Percentiles rank a stretch among this genome's conserved stretches.
Evolutionary conservation across 2,329 filamentous ascomycete genomes (phyloP).

Genomic region (Sphaerulina populicola): DNA sequence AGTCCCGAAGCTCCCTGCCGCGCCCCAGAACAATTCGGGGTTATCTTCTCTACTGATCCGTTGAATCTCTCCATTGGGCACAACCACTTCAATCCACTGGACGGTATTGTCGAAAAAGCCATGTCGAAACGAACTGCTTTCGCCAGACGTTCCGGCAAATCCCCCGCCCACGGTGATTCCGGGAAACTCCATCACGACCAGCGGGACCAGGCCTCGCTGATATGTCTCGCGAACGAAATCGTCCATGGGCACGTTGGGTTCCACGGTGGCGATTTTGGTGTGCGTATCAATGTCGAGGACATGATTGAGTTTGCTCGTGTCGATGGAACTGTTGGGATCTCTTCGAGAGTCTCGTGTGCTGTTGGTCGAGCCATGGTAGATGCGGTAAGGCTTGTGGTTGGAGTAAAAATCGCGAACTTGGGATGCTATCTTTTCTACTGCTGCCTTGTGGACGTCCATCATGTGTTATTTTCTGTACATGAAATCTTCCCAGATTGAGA

Average conservation of each 20-base stretch:
- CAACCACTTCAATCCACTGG: constrained; percentile 55
- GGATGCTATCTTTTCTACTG: constrained; percentile 7
- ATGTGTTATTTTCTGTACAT: too few relatives aligned
- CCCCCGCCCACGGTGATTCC: constrained; percentile 59
- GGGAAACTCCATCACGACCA: constrained; percentile 63
- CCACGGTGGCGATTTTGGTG: constrained; percentile 46
- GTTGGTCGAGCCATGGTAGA: constrained; percentile 51
- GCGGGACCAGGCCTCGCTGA: constrained; percentile 49
- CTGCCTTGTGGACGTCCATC: constrained; percentile 7
- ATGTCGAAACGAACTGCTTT: constrained; percentile 58
- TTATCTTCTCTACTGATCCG: constrained; percentile 40
- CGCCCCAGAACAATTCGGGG: constrained; percentile 56
- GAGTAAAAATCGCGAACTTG: constrained; percentile 36
- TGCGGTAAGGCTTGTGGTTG: constrained; percentile 42
- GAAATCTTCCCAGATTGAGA: too few relatives aligned
- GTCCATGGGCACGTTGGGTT: constrained; percentile 64
- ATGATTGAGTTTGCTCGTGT: constrained; percentile 44
- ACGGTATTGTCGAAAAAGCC: constrained; percentile 60
- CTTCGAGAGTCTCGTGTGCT: constrained; percentile 35
- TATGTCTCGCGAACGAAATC: constrained; percentile 51
- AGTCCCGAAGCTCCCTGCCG: constrained; percentile 58
- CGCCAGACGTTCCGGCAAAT: constrained; percentile 58
- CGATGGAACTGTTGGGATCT: constrained; percentile 39
- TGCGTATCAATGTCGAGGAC: constrained; percentile 39
- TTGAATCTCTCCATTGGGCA: constrained; percentile 48